phyloP scores from a whole-genome alignment of 2,329 filamentous ascomycete species.

The Fusarium pseudocircinatum region DNA sequence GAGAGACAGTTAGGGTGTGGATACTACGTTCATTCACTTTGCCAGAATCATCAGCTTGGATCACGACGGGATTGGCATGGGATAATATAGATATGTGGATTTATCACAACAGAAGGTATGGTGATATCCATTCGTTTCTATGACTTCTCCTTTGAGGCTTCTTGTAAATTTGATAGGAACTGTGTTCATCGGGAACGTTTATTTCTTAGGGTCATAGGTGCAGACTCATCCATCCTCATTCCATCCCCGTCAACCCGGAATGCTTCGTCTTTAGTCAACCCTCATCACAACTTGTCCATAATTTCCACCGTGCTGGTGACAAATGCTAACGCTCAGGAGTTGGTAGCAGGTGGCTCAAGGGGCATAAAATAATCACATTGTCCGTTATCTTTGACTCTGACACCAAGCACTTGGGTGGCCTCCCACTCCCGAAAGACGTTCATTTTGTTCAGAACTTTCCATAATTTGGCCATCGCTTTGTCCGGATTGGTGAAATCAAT shows the following conservation, averaged over 20 bases:
- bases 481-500: rapidly evolving
- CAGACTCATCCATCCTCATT: not conserved
- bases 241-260: not conserved
- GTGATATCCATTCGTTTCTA: too few relatives aligned
- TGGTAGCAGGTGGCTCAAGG: rapidly evolving
- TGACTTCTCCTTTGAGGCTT: rapidly evolving
- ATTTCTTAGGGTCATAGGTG: not conserved
- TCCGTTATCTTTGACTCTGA: rapidly evolving
- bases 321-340: rapidly evolving
- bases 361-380: rapidly evolving
- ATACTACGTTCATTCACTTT: not conserved
- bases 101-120: not conserved
- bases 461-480: rapidly evolving
- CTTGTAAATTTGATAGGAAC: rapidly evolving
- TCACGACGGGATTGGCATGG: not conserved
- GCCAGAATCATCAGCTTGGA: not conserved
- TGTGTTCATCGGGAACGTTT: not conserved
- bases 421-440: not conserved
- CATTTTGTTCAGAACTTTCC: not conserved
- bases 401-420: not conserved
- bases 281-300: not conserved
- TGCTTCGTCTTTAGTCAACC: rapidly evolving
- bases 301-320: rapidly evolving
- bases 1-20: not conserved
- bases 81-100: too few relatives aligned